Evolutionary conservation across 345 rosid genomes (phyloP).

Genomic region (Lagerstroemia speciosa): DNA sequence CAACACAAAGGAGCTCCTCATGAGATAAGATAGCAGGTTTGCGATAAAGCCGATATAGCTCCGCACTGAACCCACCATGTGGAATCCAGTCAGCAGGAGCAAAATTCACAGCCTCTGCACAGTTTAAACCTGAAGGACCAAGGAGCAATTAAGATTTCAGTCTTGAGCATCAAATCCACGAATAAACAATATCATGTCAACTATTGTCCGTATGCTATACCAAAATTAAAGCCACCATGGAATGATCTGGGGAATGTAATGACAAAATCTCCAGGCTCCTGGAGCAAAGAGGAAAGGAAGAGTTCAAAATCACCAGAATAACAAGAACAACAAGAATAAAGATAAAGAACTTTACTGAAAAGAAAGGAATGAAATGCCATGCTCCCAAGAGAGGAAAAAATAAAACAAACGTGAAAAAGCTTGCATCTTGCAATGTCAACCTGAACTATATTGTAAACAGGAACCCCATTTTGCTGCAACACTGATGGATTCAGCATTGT

Average conservation of each 20-base stretch:
- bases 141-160: slow-evolving; percentile 3
- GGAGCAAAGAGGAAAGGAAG: slow-evolving; percentile 19
- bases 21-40: slow-evolving; percentile 87
- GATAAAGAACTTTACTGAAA: neutral
- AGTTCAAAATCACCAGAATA: neutral
- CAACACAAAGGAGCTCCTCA: slow-evolving; percentile 95
- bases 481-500: slow-evolving; percentile 92
- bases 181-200: neutral
- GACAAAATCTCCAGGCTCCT: slow-evolving; percentile 98
- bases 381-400: neutral
- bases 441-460: slow-evolving; percentile 83
- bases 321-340: neutral
- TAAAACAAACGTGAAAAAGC: neutral
- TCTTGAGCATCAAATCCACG: neutral
- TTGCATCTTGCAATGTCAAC: slow-evolving; percentile 28
- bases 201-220: slow-evolving; percentile 30
- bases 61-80: slow-evolving; percentile 75
- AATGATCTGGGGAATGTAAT: slow-evolving; percentile 93
- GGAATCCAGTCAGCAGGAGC: slow-evolving; percentile 99
- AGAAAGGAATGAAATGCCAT: neutral
- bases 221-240: slow-evolving; percentile 94
- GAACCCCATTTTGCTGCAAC: slow-evolving; percentile 71
- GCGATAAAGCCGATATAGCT: slow-evolving; percentile 69
- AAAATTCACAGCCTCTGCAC: slow-evolving; percentile 98
- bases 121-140: slow-evolving; percentile 66